Base-by-base conservation (phyloP, 1,284 basidiomycete genomes). In the Termitomyces sp. region DNA sequence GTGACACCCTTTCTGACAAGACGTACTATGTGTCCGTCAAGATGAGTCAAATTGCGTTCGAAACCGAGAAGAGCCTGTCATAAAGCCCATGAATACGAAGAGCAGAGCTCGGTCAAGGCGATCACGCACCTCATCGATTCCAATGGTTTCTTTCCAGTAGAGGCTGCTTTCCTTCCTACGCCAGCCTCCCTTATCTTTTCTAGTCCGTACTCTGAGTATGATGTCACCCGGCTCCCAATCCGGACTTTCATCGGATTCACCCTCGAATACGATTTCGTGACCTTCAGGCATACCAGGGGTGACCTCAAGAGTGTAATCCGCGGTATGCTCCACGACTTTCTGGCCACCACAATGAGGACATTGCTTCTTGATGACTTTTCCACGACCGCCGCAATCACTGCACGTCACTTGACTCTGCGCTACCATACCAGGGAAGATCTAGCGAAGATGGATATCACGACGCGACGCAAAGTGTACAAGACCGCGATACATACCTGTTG, bases 341-440 rank as follows among this genome's bases (percentile, higher is more conserved):
- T 81, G 70, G 1, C 91, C 91, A n/a, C 73, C 66, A 66, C 94
- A 97, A 60, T 88, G 84, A 1, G 89, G 81, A 63, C 95, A 97
- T 51, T 76, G 73, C 57, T 80, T 80, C 56, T 78, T 81, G 63
- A 97, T 90, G 44, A 85, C 74, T 58, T 80, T 84, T 9, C 94
- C 93, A 52, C 87, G 83, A 5, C 95, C 94, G 45, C 78, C 77
- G 64, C 94, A 97, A 41, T 89, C 84, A 56, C 81, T 81, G 67
- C 91, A 91, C 31, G 84, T 80, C 54, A 79, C 70, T 72, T 93
- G 87, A 55, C 86, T 81, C 72, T 94, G 86, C 0, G 87, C 89
- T 63, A 88, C 90, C 93, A 96, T 95, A 19, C 93, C 93, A 1
- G 93, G 93, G 76, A 95, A 93, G 59, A 97, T 90, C 75, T 96